Conservation (phyloP, 2,329 filamentous ascomycete genomes). For the Endothia cerciana region DNA sequence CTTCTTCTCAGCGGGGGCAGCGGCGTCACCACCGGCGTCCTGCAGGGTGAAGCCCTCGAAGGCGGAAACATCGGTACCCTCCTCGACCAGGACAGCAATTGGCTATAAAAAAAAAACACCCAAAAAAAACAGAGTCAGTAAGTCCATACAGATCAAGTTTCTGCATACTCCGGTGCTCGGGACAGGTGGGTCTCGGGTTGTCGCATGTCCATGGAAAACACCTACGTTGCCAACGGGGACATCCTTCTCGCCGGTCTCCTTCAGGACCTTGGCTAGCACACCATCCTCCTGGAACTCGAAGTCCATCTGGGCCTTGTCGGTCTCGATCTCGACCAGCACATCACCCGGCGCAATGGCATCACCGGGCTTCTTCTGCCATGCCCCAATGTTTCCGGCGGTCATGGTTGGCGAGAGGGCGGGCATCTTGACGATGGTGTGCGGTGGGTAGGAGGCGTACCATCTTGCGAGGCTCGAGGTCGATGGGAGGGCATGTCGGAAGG, state of each 20-base stretch:
- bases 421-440: conserved; percentile 96
- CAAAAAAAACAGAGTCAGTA: conserved; percentile 16
- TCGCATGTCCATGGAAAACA: conserved; percentile 36
- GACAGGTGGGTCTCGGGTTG: conserved; percentile 3
- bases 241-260: conserved; percentile 92
- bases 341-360: conserved; percentile 88
- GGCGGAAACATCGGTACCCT: conserved; percentile 81
- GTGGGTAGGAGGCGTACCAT: conserved; percentile 83
- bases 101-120: conserved; percentile 60
- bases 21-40: conserved; percentile 83
- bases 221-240: conserved; percentile 91
- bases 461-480: conserved; percentile 61
- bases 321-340: conserved; percentile 97
- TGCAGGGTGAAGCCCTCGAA: conserved; percentile 88
- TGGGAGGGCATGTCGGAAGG: conserved; percentile 55
- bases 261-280: conserved; percentile 90
- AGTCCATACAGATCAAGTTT: not conserved
- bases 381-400: conserved; percentile 93
- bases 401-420: conserved; percentile 97
- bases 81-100: conserved; percentile 93
- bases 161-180: conserved; percentile 1
- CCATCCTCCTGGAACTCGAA: conserved; percentile 99
- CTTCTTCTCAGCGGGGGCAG: conserved; percentile 66
- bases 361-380: conserved; percentile 97
- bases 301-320: conserved; percentile 99